Evolutionary conservation across 345 rosid genomes (phyloP), one percentile per base, ranked within the genome.

Genomic region (Isatis tinctoria): DNA sequence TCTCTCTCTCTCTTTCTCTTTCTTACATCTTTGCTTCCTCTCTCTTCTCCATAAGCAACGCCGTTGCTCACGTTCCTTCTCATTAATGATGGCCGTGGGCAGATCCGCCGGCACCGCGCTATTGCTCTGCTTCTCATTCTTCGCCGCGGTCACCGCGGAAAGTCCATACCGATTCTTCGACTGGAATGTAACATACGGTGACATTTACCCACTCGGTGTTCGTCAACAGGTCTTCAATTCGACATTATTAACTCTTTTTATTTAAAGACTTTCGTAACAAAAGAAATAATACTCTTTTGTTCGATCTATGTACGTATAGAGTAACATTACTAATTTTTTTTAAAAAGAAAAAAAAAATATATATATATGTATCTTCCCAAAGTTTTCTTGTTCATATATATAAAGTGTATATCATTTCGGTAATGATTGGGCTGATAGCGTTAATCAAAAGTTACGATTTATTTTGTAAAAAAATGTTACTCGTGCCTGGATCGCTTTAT

Each of bases 161-260:
- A 83, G 82, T 71, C 94, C 98, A 13, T 88, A 90, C 83, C 72
- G 91, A 63, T 92, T 86, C 78, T 88, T 77, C 62, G 81, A 80
- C 70, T 92, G 96, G 96, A 92, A 84, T 73, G 88, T 92, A 9
- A 87, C 94, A n/a, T 90, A 90, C 57, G 94, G 96, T 13, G 87
- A 83, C 60, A 87, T 90, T 18, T 87, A 66, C 67, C 98, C 96
- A 2, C 90, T 92, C 10, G 98, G 96, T 14, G 83, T 88, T 57
- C 85, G 78, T 33, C 98, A 92, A 69, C 88, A 84, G 91, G 92
- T 88, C 30, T 37, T 56, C 1, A 10, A 8, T 20, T 18, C 47
- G 17, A 30, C 14, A 40, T 28, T 54, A 60, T 9, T 61, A 16
- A 32, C n/a, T 28, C 8, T 18, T 68, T 5, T 39, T 5, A 4